Base-by-base conservation (phyloP, 1,139 yeast species). In the Yamadazyma jaroonii region DNA sequence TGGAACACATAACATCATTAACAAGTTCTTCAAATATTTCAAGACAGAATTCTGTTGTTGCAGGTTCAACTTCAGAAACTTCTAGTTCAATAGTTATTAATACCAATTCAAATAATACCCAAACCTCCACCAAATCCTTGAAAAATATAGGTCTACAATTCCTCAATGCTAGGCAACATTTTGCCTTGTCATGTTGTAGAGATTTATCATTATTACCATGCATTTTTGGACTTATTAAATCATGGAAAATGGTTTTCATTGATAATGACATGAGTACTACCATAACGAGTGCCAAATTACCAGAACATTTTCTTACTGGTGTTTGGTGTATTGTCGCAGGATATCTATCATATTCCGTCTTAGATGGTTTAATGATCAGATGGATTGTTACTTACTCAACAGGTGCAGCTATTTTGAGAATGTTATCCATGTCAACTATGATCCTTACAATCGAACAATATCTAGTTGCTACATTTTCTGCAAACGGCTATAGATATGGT, bases 351-450 rank as follows among this genome's bases (percentile, higher is more conserved):
- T 89, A 82, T 58, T 79, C 90, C 2, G 89, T 88, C 4, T 67
- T 90, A 29, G 97, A 90, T 55, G 95, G 96, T 0, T 67, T 92
- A 28, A 87, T 90, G 83, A 84, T 88, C 15, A 70, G 98, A 32
- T 92, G 97, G 95, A 86, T 90, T 28, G 94, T 90, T 29, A 87
- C 86, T 13, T 90, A 90, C 57, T 84, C 88, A 45, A 82, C 90
- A 0, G 72, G 85, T 2, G 97, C 96, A 0, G 95, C 96, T 0
- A 85, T 89, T 26, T 75, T 90, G 15, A 69, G 97, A 37, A 87
- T 89, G 70, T 66, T 89, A 35, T 81, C 95, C 7, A 81, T 88
- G 79, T 83, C 92, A 3, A 67, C 89, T 31, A 71, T 89, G 9
- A 72, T 88, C 38, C 74, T 84, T 10, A 76, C 89, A 6, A 67